phyloP scores from a whole-genome alignment of 768 basidiomycete species.

The Tylopilus rubrobrunneus region DNA sequence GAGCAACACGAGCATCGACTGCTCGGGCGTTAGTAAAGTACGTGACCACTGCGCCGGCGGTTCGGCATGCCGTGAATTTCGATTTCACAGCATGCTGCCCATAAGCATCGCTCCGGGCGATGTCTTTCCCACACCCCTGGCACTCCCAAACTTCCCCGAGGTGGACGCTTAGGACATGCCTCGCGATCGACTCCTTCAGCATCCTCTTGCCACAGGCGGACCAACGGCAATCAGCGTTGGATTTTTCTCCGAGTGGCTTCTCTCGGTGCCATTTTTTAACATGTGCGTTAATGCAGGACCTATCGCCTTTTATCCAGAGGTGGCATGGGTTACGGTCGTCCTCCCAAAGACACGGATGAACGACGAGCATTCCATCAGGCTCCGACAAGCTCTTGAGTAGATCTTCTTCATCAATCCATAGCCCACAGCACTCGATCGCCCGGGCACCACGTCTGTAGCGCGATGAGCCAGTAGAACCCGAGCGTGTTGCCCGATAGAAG shows the following conservation, averaged over 20 bases:
- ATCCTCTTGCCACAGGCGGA: slow-evolving; percentile 13
- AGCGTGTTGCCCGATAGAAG: too few species aligned
- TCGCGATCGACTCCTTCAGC: slow-evolving; percentile 21
- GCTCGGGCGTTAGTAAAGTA: not conserved
- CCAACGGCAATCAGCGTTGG: too few species aligned
- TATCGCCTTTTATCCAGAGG: too few species aligned
- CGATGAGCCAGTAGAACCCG: too few species aligned
- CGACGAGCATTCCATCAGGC: too few species aligned
- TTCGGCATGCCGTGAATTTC: not conserved
- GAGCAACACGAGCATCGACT: not conserved
- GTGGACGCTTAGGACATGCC: slow-evolving; percentile 17
- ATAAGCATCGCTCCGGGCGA: slow-evolving; percentile 9
- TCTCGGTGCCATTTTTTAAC: slow-evolving; percentile 16
- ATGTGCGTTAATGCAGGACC: not conserved
- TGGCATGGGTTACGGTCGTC: too few species aligned
- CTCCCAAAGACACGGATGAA: too few species aligned
- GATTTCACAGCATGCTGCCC: slow-evolving; percentile 6
- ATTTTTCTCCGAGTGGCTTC: too few species aligned
- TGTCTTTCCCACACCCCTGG: slow-evolving; percentile 7
- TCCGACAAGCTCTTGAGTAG: too few species aligned
- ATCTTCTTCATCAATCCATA: slow-evolving; percentile 4
- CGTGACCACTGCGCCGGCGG: slow-evolving; percentile 8
- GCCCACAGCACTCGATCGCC: not conserved
- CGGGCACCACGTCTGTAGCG: too few species aligned
- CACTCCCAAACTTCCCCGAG: slow-evolving; percentile 4